Conservation (phyloP, 345 rosid genomes). For the Aquilaria malaccensis region DNA sequence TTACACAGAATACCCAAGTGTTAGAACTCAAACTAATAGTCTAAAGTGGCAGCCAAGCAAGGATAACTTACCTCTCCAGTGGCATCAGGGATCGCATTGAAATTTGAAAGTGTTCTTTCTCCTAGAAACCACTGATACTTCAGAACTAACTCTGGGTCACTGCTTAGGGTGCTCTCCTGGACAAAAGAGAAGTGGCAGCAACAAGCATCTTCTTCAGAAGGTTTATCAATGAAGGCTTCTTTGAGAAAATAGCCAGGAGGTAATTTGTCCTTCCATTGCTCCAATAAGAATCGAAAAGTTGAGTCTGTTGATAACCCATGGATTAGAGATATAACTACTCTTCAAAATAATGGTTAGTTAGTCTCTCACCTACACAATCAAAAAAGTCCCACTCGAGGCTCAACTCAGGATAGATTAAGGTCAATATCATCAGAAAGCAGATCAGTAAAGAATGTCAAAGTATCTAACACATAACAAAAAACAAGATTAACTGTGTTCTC, state of each 20-base stretch:
- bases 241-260: slow-evolving; percentile 72
- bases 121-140: slow-evolving; percentile 86
- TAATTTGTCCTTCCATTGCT: slow-evolving; percentile 75
- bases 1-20: not conserved
- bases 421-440: too few species aligned
- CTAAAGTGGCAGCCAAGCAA: not conserved
- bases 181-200: slow-evolving; percentile 62
- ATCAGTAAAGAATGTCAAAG: too few species aligned
- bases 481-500: too few species aligned
- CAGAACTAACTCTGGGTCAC: slow-evolving; percentile 47
- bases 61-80: slow-evolving; percentile 56
- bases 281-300: slow-evolving; percentile 64
- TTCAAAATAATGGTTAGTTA: too few species aligned
- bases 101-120: slow-evolving; percentile 64
- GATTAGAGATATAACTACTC: too few species aligned
- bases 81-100: slow-evolving; percentile 68
- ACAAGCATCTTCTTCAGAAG: slow-evolving; percentile 91
- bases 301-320: slow-evolving; percentile 47
- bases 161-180: slow-evolving; percentile 45
- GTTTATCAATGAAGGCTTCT: slow-evolving; percentile 79
- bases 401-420: too few species aligned
- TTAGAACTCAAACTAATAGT: not conserved
- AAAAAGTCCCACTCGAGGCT: too few species aligned
- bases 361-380: too few species aligned
- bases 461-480: too few species aligned